Conservation (phyloP, 2,329 filamentous ascomycete species). For the Colletotrichum tropicale region DNA sequence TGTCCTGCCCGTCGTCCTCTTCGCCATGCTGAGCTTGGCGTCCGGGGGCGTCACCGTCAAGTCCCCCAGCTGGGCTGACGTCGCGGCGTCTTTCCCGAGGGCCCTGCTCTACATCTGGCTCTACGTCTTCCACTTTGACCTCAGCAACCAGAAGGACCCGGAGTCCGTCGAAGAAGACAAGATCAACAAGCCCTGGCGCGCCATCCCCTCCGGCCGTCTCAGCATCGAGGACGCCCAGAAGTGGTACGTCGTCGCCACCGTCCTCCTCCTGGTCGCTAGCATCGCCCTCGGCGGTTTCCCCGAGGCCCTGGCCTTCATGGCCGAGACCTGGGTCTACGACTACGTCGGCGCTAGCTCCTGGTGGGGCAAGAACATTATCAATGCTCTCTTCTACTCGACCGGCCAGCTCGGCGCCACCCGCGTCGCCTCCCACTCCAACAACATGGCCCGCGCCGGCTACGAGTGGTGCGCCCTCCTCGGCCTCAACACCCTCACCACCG, state of each 20-base stretch:
- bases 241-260: conserved; percentile 28
- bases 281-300: conserved; percentile 25
- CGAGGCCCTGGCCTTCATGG: conserved; percentile 32
- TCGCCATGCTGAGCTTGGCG: background rate
- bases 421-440: background rate
- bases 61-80: background rate
- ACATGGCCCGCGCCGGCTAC: conserved; percentile 17
- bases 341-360: conserved; percentile 35
- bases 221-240: conserved; percentile 25
- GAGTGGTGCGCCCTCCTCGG: conserved; percentile 24
- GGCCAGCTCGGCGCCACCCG: background rate
- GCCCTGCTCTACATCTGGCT: background rate
- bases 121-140: conserved; percentile 28
- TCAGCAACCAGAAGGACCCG: conserved; percentile 41
- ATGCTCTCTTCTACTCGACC: conserved; percentile 20
- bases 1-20: background rate
- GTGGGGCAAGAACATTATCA: conserved; percentile 28
- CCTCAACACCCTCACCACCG: conserved; percentile 26
- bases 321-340: conserved; percentile 44
- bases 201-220: conserved; percentile 31
- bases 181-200: conserved; percentile 43
- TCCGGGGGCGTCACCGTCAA: background rate
- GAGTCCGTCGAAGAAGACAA: conserved; percentile 39
- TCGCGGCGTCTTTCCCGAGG: background rate
- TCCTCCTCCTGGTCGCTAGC: conserved; percentile 26